Evolutionary conservation across 768 basidiomycete genomes (phyloP), one percentile per base, ranked within the genome.

Genomic region (Termitomyces sp.): DNA sequence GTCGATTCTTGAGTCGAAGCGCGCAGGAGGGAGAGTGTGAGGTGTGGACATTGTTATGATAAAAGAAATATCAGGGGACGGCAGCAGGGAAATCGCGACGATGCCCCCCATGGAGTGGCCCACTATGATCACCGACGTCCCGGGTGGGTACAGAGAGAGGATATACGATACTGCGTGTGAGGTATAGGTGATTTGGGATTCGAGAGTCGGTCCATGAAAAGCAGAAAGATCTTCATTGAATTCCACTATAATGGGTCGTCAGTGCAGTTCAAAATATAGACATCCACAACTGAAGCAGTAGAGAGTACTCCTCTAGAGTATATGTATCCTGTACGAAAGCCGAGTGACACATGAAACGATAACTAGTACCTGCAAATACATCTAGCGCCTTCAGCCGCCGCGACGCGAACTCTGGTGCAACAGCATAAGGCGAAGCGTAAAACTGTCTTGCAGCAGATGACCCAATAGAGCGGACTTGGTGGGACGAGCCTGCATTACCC

Each of bases 41-140:
- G 97, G 97, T 0, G 96, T 91, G 0, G 94, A 94, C 89, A 99
- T 91, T n/a, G 97, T 98, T 65, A 98, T 81, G 57, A 98, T 79
- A 0, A 86, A 82, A 9, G 87, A 83, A 41, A 96, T 83, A 53
- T 83, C 70, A 8, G 68, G 62, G 6, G 85, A 82, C 1, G 89
- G 83, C 10, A 95, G 81, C 14, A 95, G 76, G 5, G 89, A 85
- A 0, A 85, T 84, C 9, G 91, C 93, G 5, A 96, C 94, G 47
- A 96, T 74, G 10, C 97, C 97, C 23, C 97, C 97, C 97, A 99
- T 99, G 11, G 95, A 98, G 68, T 98, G 96, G 2, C 90, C 97
- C 68, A 98, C 74, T 56, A 98, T 66, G 47, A 89, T 81, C 54
- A 98, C 82, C 37, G 73, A 64, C 3, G 89, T 86, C 53, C 79